Evolutionary conservation across 495 filamentous ascomycete species (phyloP).

Genomic region (Aspergillus kassunensis): DNA sequence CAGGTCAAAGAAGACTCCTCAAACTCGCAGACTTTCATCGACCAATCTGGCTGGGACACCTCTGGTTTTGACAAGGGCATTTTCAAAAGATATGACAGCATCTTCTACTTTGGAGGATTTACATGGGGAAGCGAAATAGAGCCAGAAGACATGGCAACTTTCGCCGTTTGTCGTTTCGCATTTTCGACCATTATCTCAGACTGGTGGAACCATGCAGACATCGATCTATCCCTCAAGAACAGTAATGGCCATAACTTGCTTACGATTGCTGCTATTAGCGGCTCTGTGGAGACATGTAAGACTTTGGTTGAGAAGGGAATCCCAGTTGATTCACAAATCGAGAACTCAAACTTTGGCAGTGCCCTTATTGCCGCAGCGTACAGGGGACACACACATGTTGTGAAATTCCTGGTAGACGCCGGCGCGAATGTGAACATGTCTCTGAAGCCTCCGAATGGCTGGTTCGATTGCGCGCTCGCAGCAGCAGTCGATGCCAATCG

Average conservation of each 20-base stretch:
- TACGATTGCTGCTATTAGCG: slow-evolving; percentile 13
- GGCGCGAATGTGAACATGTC: slow-evolving; percentile 22
- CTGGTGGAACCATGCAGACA: slow-evolving; percentile 23
- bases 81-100: no score
- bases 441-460: neutral
- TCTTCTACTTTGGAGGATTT: no score
- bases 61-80: slow-evolving; percentile 2
- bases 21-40: no score
- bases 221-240: slow-evolving; percentile 6
- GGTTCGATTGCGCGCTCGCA: neutral
- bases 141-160: slow-evolving; percentile 10
- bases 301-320: slow-evolving; percentile 17
- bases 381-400: slow-evolving; percentile 14
- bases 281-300: slow-evolving; percentile 15
- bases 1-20: neutral
- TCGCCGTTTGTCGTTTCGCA: slow-evolving; percentile 25
- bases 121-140: no score
- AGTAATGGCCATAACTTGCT: slow-evolving; percentile 15
- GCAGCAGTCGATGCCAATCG: neutral
- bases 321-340: slow-evolving; percentile 17
- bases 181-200: slow-evolving; percentile 22
- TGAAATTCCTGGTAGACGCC: slow-evolving; percentile 23
- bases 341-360: neutral
- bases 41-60: no score
- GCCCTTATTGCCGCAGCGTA: slow-evolving; percentile 18